These are phyloP conservation scores for Tricladium varicosporioides DNA, from an alignment of 2,329 filamentous ascomycete species.

Conservation along the genomic window DNA sequence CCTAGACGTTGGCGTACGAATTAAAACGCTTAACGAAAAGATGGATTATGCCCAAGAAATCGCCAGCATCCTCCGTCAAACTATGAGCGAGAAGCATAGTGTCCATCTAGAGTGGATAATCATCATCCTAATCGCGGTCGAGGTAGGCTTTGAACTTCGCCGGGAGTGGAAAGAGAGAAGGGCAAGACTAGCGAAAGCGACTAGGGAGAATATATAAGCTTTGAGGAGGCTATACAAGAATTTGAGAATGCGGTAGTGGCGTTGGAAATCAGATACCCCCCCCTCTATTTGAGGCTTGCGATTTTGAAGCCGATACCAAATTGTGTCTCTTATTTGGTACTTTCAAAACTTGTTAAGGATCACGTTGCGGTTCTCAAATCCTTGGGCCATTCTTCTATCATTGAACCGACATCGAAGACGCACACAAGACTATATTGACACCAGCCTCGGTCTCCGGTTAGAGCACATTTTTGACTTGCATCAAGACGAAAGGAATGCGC, in stretches of 20 bases:
- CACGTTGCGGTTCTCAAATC: too few relatives aligned
- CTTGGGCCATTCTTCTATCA: background rate
- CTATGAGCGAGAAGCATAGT: slow-evolving; percentile 86
- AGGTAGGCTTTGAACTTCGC: slow-evolving; percentile 84
- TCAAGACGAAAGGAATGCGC: too few relatives aligned
- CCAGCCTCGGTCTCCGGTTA: too few relatives aligned
- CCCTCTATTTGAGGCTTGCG: background rate
- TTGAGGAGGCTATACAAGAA: background rate
- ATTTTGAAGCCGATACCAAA: too few relatives aligned
- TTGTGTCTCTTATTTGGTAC: too few relatives aligned
- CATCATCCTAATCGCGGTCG: slow-evolving; percentile 87
- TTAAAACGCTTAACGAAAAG: slow-evolving; percentile 90
- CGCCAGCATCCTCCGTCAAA: slow-evolving; percentile 81
- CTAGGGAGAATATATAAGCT: background rate
- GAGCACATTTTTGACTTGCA: too few relatives aligned
- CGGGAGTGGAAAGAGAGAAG: slow-evolving; percentile 40
- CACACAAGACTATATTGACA: too few relatives aligned
- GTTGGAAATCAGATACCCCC: slow-evolving; percentile 1
- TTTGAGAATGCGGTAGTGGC: background rate
- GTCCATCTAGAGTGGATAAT: slow-evolving; percentile 92
- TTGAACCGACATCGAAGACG: background rate
- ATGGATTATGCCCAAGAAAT: slow-evolving; percentile 98
- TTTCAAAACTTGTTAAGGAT: too few relatives aligned
- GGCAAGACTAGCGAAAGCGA: slow-evolving; percentile 11
- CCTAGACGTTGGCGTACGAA: slow-evolving; percentile 86